A percentile compares a stretch with the other conserved stretches of the same genome.
Evolutionary conservation across 2,329 filamentous ascomycete species (phyloP).

Genomic region (Ceratocystis papillata): DNA sequence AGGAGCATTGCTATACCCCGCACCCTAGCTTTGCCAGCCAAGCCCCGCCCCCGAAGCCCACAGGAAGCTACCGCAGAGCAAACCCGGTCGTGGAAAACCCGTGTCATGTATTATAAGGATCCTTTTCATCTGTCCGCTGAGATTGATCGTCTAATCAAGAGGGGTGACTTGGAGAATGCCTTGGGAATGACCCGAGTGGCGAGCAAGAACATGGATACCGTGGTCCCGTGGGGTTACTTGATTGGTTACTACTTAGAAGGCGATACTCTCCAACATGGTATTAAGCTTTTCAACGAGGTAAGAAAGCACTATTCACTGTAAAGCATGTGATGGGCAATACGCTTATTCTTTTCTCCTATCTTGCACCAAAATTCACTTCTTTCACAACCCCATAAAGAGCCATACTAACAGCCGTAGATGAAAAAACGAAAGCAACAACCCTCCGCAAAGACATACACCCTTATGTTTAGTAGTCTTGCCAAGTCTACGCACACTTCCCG

Average conservation of each 20-base stretch:
- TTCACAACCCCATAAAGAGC: conserved; percentile 23
- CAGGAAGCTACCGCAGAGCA: conserved; percentile 18
- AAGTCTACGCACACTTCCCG: conserved; percentile 46
- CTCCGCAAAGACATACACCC: conserved; percentile 72
- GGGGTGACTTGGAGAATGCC: conserved; percentile 55
- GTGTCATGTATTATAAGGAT: conserved; percentile 47
- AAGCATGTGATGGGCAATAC: neutral
- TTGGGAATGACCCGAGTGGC: conserved; percentile 55
- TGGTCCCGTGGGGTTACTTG: conserved; percentile 80
- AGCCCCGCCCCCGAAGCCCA: conserved; percentile 9
- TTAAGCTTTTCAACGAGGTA: conserved; percentile 85
- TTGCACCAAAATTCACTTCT: neutral
- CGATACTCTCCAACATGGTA: conserved; percentile 49
- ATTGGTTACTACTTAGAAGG: conserved; percentile 59
- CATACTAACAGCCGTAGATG: conserved; percentile 51
- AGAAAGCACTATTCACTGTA: conserved; percentile 27
- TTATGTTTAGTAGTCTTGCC: conserved; percentile 66
- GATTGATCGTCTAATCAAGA: conserved; percentile 49
- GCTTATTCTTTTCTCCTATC: neutral
- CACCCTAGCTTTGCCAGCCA: conserved; percentile 10
- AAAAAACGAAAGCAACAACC: conserved; percentile 81
- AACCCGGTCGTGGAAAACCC: conserved; percentile 10
- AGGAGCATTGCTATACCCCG: neutral
- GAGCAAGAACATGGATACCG: conserved; percentile 52
- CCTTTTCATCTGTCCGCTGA: conserved; percentile 61